A percentile compares a stretch with the other conserved stretches of the same genome.
phyloP scores from a whole-genome alignment of 2,329 filamentous ascomycete genomes.

The Ophiostoma sp. region DNA sequence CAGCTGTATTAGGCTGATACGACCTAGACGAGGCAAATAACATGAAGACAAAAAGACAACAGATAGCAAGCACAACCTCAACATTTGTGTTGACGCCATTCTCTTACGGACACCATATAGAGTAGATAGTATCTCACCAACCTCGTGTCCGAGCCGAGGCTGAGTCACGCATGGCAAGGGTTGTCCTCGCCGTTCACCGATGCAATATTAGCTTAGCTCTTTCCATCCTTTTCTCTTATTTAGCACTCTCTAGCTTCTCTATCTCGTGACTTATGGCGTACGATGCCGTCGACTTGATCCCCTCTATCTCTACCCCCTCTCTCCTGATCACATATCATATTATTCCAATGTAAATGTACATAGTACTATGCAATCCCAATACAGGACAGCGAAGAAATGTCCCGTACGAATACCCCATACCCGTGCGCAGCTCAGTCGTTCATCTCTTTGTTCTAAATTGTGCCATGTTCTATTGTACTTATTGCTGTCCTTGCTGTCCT shows the following conservation, averaged over 20 bases:
- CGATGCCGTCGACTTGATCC: background rate
- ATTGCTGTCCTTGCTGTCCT: background rate
- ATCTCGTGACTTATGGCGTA: background rate
- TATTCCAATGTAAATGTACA: background rate
- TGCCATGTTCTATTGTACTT: background rate
- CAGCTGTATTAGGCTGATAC: background rate
- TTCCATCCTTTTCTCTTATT: background rate
- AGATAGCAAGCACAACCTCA: too few species aligned
- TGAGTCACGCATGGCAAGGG: background rate
- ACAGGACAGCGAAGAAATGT: background rate
- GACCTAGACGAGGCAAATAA: background rate
- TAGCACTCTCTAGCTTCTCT: background rate
- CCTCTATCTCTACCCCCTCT: too few species aligned
- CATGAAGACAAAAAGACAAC: too few species aligned
- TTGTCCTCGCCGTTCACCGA: background rate
- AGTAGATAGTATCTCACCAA: too few species aligned
- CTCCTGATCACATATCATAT: background rate
- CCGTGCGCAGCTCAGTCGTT: background rate
- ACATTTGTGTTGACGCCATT: too few species aligned
- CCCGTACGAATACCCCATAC: background rate
- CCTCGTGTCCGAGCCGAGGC: background rate
- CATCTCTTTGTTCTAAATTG: background rate
- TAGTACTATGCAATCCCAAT: background rate
- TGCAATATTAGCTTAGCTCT: background rate
- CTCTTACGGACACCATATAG: too few species aligned